Evolutionary conservation across 2,329 filamentous ascomycete species (phyloP), one percentile per base, ranked within the genome.

Genomic region (Botrytis elliptica): DNA sequence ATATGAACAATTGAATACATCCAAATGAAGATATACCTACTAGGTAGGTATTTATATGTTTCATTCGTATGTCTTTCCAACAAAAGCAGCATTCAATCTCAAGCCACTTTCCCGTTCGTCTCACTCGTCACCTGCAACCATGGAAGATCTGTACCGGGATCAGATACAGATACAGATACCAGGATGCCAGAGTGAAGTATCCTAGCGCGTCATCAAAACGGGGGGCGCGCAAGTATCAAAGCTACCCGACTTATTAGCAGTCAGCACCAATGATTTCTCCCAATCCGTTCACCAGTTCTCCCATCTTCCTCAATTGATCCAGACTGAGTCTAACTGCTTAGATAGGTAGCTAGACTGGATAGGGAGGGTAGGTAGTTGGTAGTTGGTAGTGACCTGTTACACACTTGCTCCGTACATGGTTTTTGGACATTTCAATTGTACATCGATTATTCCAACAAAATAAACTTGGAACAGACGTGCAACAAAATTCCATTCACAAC

Each of bases 401-500:
- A 52, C 5, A 55, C 49, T 55, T 55, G 49, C 49, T 55, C 25
- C 25, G 49, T n/a, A 16, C 25, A 55, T 55, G 49, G 25, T n/a
- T 55, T 55, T 55, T 6, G 49, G 12, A 33, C 1, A 36, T 16
- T 16, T 60, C 33, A 59, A 59, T 57, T 2, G n/a, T 18, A 20
- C 33, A 29, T 46, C 44, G 29, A 70, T 70, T 42, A 18, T 40
- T 69, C 71, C 63, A 60, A 69, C 42, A 62, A 72, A 69, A 46
- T 60, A 55, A 55, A 46, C 62, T 72, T 72, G 70, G 62, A 72
- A 68, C 70, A 72, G 70, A 68, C 52, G 62, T 72, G 70, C 70
- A 72, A 67, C 70, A 67, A 49, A 65, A 46, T 33, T 67, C 33
- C 16, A 40, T 63, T 63, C 22, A 40, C 18, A 36, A 67, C 40